phyloP scores from a whole-genome alignment of 2,329 filamentous ascomycete genomes.

The Tympanopsis confertula region DNA sequence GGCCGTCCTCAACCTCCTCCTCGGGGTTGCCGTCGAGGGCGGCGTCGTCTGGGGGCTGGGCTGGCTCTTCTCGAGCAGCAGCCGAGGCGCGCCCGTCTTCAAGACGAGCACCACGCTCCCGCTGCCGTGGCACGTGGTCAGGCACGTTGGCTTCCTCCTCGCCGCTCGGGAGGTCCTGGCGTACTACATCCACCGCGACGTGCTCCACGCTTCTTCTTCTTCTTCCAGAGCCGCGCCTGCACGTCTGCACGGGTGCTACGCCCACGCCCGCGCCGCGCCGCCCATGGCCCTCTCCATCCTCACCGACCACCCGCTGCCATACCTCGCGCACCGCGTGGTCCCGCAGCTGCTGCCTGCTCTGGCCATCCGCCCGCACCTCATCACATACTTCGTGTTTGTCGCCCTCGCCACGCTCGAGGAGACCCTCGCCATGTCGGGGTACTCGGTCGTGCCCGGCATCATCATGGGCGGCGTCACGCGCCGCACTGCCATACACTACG shows the following conservation, averaged over 20 bases:
- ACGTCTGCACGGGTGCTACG: slow-evolving; percentile 27
- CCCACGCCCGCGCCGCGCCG: slow-evolving; percentile 41
- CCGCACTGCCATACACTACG: slow-evolving; percentile 43
- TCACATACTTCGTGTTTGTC: slow-evolving; percentile 60
- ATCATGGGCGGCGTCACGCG: slow-evolving; percentile 38
- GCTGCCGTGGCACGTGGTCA: slow-evolving; percentile 38
- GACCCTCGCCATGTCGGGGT: slow-evolving; percentile 56
- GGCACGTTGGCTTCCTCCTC: slow-evolving; percentile 32
- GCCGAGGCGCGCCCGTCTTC: slow-evolving; percentile 29
- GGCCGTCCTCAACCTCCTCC: slow-evolving; percentile 30
- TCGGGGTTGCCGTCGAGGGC: slow-evolving; percentile 30
- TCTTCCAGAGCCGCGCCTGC: slow-evolving; percentile 20
- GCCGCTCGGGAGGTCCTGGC: slow-evolving; percentile 43
- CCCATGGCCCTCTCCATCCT: slow-evolving; percentile 51
- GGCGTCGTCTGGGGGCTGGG: slow-evolving; percentile 15
- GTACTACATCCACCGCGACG: slow-evolving; percentile 63
- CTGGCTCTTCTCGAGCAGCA: slow-evolving; percentile 16
- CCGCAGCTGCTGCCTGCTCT: slow-evolving; percentile 56
- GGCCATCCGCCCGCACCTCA: slow-evolving; percentile 55
- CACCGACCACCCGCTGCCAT: slow-evolving; percentile 57
- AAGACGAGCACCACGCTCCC: slow-evolving; percentile 34
- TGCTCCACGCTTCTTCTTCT: slow-evolving; percentile 44
- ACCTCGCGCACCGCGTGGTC: slow-evolving; percentile 50
- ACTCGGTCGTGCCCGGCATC: slow-evolving; percentile 43
- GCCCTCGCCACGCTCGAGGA: slow-evolving; percentile 55